Base-by-base conservation (phyloP, 1,284 basidiomycete species). In the Leccinum ponderosum region DNA sequence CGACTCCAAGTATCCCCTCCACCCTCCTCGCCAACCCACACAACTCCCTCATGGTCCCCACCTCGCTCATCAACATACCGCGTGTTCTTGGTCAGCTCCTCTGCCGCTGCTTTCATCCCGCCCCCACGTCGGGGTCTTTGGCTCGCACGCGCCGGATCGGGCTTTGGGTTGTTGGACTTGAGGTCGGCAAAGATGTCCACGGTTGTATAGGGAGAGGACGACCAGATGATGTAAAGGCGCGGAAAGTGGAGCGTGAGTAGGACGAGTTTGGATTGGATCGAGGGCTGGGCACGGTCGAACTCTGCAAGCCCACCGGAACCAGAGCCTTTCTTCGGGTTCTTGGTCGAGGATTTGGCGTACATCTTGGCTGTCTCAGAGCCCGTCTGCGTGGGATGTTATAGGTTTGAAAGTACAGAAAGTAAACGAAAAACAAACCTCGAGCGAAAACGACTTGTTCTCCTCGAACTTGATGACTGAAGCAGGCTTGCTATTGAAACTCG, bases 221-320 rank as follows among this genome's bases (percentile, higher is more conserved):
- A 97, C 97, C 97, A 99, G 69, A 99, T 92, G 70, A 98, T 91
- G 33, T 94, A 88, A 3, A 99, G 80, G 17, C 93, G 89, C 0
- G 95, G 95, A 73, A 98, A 99, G 11, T 92, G 84, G 9, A 97
- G 83, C 0, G 92, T 91, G 2, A 99, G 85, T 12, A 99, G 83
- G 20, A 94, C 93, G 33, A 99, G 85, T 71, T 98, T 98, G 22
- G 93, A 87, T 75, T 98, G 95, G 14, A 97, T 81, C 55, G 86
- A 71, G 1, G 79, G 76, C 11, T 77, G 73, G 0, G 78, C 70
- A n/a, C 80, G 77, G 15, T 76, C 73, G 29, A 77, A 68, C 15
- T 83, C 79, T 2, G 76, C 69, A 6, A 81, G 70, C 6, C 72
- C 73, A 7, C 74, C 65, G 39, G 80, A 81, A 69, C 39, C 4